Conservation (phyloP, 2,329 filamentous ascomycete genomes). For the Macrophomina pseudophaseolina region DNA sequence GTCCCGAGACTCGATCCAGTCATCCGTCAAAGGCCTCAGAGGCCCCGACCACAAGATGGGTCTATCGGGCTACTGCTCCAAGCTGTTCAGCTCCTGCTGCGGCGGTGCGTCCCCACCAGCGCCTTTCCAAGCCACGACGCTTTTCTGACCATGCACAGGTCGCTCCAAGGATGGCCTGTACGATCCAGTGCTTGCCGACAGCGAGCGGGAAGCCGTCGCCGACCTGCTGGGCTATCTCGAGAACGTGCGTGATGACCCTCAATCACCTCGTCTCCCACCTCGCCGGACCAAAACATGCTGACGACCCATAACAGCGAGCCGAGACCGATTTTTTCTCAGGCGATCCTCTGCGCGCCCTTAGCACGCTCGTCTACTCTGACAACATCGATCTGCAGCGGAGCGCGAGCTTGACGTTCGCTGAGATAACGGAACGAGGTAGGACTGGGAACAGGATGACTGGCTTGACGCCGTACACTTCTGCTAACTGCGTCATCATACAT, state of each 20-base stretch:
- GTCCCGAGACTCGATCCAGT: slow-evolving; percentile 16
- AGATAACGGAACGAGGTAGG: slow-evolving; percentile 96
- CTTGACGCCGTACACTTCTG: slow-evolving; percentile 20
- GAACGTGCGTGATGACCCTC: slow-evolving; percentile 69
- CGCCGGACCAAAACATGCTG: slow-evolving; percentile 28
- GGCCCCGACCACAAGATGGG: slow-evolving; percentile 37
- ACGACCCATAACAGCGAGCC: slow-evolving; percentile 67
- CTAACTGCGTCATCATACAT: slow-evolving; percentile 28
- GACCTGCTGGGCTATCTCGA: slow-evolving; percentile 95
- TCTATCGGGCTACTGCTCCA: slow-evolving; percentile 43
- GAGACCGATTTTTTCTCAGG: slow-evolving; percentile 99
- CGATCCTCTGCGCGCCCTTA: slow-evolving; percentile 89
- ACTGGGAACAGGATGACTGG: slow-evolving; percentile 12
- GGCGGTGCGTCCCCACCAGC: slow-evolving; percentile 37
- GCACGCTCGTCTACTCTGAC: slow-evolving; percentile 96
- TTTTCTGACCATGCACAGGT: slow-evolving; percentile 41
- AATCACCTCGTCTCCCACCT: slow-evolving; percentile 31
- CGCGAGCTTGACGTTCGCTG: slow-evolving; percentile 96
- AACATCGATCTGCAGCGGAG: slow-evolving; percentile 98
- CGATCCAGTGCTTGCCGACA: slow-evolving; percentile 79
- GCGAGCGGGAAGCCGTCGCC: slow-evolving; percentile 94
- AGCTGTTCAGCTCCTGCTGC: slow-evolving; percentile 45
- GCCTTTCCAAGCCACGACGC: slow-evolving; percentile 16
- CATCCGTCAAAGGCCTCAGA: slow-evolving; percentile 22
- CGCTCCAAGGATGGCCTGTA: slow-evolving; percentile 55